A percentile compares a stretch with the other conserved stretches of the same genome.
These are phyloP conservation scores for Sarcodon sp. DNA, from an alignment of 768 basidiomycete genomes.

Conservation along the genomic window DNA sequence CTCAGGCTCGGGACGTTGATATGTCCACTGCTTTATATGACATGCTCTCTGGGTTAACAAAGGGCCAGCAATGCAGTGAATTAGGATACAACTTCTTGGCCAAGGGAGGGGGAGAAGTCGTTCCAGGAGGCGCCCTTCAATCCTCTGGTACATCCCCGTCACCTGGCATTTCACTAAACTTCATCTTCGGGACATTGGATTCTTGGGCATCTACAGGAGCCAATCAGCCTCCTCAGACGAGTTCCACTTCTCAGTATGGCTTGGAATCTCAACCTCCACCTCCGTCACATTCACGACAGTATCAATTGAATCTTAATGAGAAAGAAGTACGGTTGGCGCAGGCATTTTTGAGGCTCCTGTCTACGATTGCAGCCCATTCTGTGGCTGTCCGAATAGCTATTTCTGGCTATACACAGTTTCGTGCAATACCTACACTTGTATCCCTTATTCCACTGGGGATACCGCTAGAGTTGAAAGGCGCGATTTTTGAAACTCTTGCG, in stretches of 20 bases:
- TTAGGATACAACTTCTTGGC: slow-evolving; percentile 84
- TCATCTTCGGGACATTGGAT: slow-evolving; percentile 64
- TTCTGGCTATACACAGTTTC: slow-evolving; percentile 63
- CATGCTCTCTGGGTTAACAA: slow-evolving; percentile 77
- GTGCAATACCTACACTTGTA: slow-evolving; percentile 70
- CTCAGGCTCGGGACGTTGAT: slow-evolving; percentile 55
- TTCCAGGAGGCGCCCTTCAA: slow-evolving; percentile 42
- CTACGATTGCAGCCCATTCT: slow-evolving; percentile 64
- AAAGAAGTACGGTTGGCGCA: slow-evolving; percentile 72
- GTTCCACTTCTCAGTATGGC: slow-evolving; percentile 5
- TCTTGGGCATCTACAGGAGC: slow-evolving; percentile 40
- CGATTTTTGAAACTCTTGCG: slow-evolving; percentile 67
- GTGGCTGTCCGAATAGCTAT: slow-evolving; percentile 70
- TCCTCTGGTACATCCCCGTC: slow-evolving; percentile 33
- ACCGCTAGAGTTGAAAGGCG: slow-evolving; percentile 86
- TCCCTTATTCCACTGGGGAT: slow-evolving; percentile 67
- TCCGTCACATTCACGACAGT: slow-evolving; percentile 26
- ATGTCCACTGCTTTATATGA: slow-evolving; percentile 78
- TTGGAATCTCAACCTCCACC: slow-evolving; percentile 18
- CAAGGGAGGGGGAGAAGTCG: slow-evolving; percentile 56
- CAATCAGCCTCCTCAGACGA: slow-evolving; percentile 33
- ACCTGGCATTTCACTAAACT: slow-evolving; percentile 63
- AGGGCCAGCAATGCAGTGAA: slow-evolving; percentile 77
- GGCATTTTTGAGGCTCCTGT: slow-evolving; percentile 69
- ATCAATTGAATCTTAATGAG: slow-evolving; percentile 35